Evolutionary conservation across 2,329 filamentous ascomycete species (phyloP), one percentile per base, ranked within the genome.

Genomic region (Eurotiales sp.): DNA sequence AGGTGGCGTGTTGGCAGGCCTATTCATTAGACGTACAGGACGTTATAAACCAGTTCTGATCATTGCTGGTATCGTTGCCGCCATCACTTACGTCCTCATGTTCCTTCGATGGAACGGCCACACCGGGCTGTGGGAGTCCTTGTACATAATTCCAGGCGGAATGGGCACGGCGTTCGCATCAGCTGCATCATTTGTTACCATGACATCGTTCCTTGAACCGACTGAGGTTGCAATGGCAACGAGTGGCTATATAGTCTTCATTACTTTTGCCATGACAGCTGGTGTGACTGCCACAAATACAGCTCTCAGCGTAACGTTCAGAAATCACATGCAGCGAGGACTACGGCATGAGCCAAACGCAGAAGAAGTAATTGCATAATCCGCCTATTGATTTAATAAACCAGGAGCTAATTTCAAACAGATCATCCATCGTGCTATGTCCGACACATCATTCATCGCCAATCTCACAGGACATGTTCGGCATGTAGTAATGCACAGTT

Each of bases 1-100:
- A 0, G 85, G 84, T 1, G 83, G 83, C 0, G 68, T 89, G 2
- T 37, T 84, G 0, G 76, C 83, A 0, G 85, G 86, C 0, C 59
- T 72, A 0, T 72, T 77, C 44, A 85, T 86, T 58, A 75, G 76
- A 36, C 72, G 68, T 17, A 86, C 82, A 0, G 83, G 84, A 0
- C 72, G 73, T 1, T 87, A 85, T 63, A 85, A 83, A 53, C 56
- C 63, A 0, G 70, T 83, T 0, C 70, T 82, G 0, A 69, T 81
- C 0, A 45, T 80, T 0, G 77, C 80, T 0, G 75, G 78, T 0
- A 46, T 79, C 0, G 66, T 76, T 1, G 77, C 80, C 0, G 74
- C 76, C 0, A 49, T 76, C 1, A 72, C 76, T 5, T 85, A 85
- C 53, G 42, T 70, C 0, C 64, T 83, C 0, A 73, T 86, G 3